A percentile compares a stretch with the other conserved stretches of the same genome.
phyloP scores from a whole-genome alignment of 2,329 filamentous ascomycete genomes.

The Cladosporium sp. region DNA sequence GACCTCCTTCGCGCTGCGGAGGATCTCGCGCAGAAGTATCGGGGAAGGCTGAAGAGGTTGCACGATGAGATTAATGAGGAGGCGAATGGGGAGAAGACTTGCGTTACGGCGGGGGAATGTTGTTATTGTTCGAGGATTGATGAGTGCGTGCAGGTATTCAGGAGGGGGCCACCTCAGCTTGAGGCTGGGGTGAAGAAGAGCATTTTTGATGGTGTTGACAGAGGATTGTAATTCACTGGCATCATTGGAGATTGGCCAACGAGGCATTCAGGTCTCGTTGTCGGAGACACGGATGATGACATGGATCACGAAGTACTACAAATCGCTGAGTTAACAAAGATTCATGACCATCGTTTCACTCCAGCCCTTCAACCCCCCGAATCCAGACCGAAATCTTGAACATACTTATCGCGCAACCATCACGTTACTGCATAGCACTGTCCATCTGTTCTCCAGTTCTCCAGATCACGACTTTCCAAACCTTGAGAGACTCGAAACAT shows the following conservation, averaged over 20 bases:
- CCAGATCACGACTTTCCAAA: not conserved
- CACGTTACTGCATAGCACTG: not conserved
- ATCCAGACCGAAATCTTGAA: not conserved
- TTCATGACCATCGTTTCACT: not conserved
- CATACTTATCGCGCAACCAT: not conserved
- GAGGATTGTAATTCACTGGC: not conserved
- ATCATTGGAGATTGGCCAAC: not conserved
- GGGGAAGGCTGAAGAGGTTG: not conserved
- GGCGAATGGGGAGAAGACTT: not conserved
- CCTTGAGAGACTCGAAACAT: not conserved
- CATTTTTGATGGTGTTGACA: not conserved
- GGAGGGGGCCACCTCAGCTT: not conserved
- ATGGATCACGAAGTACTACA: too few relatives aligned
- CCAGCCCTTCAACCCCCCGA: not conserved
- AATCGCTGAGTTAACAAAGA: too few relatives aligned
- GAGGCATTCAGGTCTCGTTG: not conserved
- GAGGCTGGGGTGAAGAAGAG: not conserved
- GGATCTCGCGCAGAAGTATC: not conserved
- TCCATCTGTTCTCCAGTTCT: not conserved
- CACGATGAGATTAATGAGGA: not conserved
- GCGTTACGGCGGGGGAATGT: not conserved
- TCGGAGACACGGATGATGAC: not conserved
- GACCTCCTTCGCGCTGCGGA: not conserved
- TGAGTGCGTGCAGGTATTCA: not conserved
- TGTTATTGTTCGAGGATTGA: not conserved